Base-by-base conservation (phyloP, 345 rosid genomes). In the Psidium friedrichsthalianum region DNA sequence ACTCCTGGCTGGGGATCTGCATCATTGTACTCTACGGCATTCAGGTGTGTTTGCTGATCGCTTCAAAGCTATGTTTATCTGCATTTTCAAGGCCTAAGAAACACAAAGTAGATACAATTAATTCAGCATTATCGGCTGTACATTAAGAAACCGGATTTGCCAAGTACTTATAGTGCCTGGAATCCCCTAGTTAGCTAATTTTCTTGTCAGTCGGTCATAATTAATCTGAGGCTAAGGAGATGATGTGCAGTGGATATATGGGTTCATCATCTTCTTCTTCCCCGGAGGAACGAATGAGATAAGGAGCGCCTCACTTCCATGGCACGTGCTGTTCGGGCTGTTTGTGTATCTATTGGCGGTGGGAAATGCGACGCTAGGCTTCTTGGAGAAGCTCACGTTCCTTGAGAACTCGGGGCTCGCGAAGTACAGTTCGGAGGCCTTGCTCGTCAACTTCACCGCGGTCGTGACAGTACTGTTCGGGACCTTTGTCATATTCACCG, bases 1-100 rank as follows among this genome's bases (percentile, higher is more conserved):
- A 98, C 85, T 96, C 99, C 56, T 98, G 99, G 99, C 90, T 98
- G 76, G 99, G 99, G 14, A 94, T 98, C 15, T 87, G 87, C 3
- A 85, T 94, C 88, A 98, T 98, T 85, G 89, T 88, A 61, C 97
- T 98, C 44, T 98, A 98, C 74, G 99, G 87, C 82, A 84, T 96
- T 84, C 99, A 98, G 98, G 99, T 96, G 16, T n/a, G 56, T 52
- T 74, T 74, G 22, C 76, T 49, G 8, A 8, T 16, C 25, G 22
- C 57, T 29, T 8, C 21, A 15, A 0, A 82, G 56, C 11, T 55
- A 51, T 54, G 49, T 54, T 32, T 32, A 54, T 82, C 61, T 36
- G 13, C 80, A 69, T 69, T 69, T 36, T 11, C 80, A 5, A 32
- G 13, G 47, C 6, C 24, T 69, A 10, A 32, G 78, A 69, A 36